Evolutionary conservation across 495 filamentous ascomycete species (phyloP), one percentile per base, ranked within the genome.

Genomic region (Talaromyces liani): DNA sequence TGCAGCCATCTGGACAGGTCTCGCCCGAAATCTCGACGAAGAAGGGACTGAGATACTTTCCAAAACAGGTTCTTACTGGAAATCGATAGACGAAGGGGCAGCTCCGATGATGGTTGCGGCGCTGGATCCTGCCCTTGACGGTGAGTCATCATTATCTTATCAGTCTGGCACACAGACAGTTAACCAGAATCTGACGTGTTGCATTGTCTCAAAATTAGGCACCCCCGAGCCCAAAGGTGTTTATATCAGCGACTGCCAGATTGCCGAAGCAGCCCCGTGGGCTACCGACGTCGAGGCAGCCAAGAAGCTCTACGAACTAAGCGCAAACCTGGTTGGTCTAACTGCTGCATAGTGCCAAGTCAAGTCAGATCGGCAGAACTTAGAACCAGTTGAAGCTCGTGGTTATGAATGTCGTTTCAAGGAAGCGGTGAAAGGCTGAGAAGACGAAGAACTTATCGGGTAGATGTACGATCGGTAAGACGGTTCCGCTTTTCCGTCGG

Each of bases 101-200:
- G 78, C 82, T 16, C 85, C 82, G 0, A 82, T 78, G 24, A 63
- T 87, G 1, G 79, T 86, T 1, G 85, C 83, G 4, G 84, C 83
- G 0, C 71, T 84, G 55, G 85, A 86, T 66, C 84, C 83, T 0
- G 71, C 69, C 0, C 63, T 84, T 33, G 74, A 73, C 34, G 73
- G 80, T 75, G 55, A 62, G 66, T 4, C 61, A 14, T n/a, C 22
- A 10, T 31, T 12, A 12, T 24, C 4, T 18, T 31, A 25, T 56
- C 33, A 18, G 12, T 61, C 24, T 3, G 4, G 27, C 51, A 29
- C 27, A 41, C 36, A 41, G 49, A 22, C 49, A 53, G 18, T 25
- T 9, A 9, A 9, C 49, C 2, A 2, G 20, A 8, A 49, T 49
- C 45, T 49, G 18, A 49, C 18, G 7, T 49, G n/a, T 49, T 49